Evolutionary conservation across 1,284 basidiomycete genomes (phyloP), one percentile per base, ranked within the genome.

Genomic region (Exobasidium rhododendri): DNA sequence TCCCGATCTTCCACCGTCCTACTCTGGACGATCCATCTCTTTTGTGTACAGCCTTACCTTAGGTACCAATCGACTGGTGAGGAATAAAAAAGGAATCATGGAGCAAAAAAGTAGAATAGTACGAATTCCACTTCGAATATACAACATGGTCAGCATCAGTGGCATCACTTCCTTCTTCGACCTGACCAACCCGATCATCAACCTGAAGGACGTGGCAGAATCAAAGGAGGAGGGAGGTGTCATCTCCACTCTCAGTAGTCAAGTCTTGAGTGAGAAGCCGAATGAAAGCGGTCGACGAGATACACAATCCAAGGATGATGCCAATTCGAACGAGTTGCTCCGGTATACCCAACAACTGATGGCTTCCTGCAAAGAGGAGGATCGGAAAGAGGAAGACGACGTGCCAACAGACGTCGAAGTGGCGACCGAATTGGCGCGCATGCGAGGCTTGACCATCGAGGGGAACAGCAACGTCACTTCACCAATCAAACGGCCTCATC

Each of bases 1-100:
- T 0, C 82, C 86, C 4, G 86, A 86, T 61, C 83, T 97, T 0
- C 94, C 94, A 0, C 94, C 94, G 0, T 91, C 92, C 0, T 96
- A 90, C 82, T 85, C 86, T 45, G 94, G 94, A 1, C 87, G 88
- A 56, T 84, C 88, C 0, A 84, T 97, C 66, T 85, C 85, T 70
- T 94, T 98, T 79, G 88, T 88, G 7, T 98, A 97, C 78, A 88
- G 92, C 69, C 85, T 98, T 11, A 84, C 90, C 10, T 84, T 97
- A 1, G 92, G 93, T 1, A 88, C 89, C 0, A 93, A 90, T 81
- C 85, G 91, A 2, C 56, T 71, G 47, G 74, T 67, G 31, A 20
- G 43, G 4, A 40, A 49, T 20, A 45, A 43, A 28, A 14, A 31
- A 40, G 24, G 56, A 14, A 53, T 26, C 5, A 52, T 61, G 6